Conservation (phyloP, 768 basidiomycete species). For the Sarcomyxa edulis region DNA sequence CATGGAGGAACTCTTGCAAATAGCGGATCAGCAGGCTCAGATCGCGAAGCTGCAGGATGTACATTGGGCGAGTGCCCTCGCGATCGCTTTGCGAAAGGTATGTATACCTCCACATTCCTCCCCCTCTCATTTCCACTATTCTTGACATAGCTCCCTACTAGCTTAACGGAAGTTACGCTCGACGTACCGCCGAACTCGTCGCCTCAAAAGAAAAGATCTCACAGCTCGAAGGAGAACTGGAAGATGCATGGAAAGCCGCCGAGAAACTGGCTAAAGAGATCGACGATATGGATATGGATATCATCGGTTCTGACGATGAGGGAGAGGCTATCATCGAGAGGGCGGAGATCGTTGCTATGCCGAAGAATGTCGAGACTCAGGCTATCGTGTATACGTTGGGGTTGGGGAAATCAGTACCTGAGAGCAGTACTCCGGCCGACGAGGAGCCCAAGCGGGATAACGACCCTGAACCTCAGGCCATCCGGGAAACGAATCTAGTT, state of each 20-base stretch:
- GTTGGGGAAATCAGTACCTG: too few species aligned
- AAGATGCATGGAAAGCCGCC: constrained; percentile 79
- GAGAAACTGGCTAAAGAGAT: constrained; percentile 69
- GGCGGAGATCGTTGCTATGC: constrained; percentile 39
- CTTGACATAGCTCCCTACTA: constrained; percentile 10
- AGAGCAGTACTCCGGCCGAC: background rate
- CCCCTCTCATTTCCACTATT: background rate
- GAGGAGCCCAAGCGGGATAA: background rate
- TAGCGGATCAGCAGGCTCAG: constrained; percentile 61
- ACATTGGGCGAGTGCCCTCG: constrained; percentile 74
- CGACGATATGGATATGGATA: constrained; percentile 48
- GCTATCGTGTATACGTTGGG: too few species aligned
- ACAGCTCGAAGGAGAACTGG: constrained; percentile 62
- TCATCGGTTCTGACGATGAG: constrained; percentile 16
- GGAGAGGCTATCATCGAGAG: constrained; percentile 37
- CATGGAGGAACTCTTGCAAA: constrained; percentile 49
- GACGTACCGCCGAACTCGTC: constrained; percentile 54
- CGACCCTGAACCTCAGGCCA: background rate
- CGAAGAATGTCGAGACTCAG: too few species aligned
- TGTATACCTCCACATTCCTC: too few species aligned
- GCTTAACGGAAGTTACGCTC: constrained; percentile 70
- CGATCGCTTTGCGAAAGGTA: constrained; percentile 71
- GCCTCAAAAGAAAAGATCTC: constrained; percentile 40
- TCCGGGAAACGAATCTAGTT: constrained; percentile 4
- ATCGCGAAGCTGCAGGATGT: constrained; percentile 53